Evolutionary conservation across 371 early-diverging fungal genomes (phyloP).

Genomic region (Mucor circinelloides): DNA sequence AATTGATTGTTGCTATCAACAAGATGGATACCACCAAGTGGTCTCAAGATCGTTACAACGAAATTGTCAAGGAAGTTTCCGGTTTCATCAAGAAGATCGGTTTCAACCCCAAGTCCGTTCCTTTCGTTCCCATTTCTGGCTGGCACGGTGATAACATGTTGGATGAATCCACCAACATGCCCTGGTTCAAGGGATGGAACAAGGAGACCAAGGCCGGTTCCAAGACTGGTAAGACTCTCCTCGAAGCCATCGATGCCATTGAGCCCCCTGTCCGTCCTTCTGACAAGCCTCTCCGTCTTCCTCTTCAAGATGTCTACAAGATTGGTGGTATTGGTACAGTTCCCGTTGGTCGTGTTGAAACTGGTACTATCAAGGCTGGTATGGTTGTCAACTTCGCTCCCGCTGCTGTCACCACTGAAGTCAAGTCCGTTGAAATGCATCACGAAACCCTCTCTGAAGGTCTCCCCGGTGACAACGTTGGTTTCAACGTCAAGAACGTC

Average conservation of each 20-base stretch:
- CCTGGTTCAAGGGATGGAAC: slow-evolving; percentile 97
- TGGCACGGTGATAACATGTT: slow-evolving; percentile 99
- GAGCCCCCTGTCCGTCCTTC: slow-evolving; percentile 90
- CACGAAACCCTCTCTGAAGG: slow-evolving; percentile 93
- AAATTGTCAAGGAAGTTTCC: slow-evolving; percentile 93
- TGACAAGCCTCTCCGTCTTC: slow-evolving; percentile 97
- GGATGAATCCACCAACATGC: slow-evolving; percentile 90
- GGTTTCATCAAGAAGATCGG: slow-evolving; percentile 96
- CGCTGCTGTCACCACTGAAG: slow-evolving; percentile 87
- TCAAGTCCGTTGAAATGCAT: slow-evolving; percentile 99
- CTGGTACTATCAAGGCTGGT: slow-evolving; percentile 90
- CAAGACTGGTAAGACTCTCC: slow-evolving; percentile 85
- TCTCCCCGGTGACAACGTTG: slow-evolving; percentile 97
- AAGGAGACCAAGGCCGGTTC: slow-evolving; percentile 85
- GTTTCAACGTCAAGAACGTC: slow-evolving; percentile 98
- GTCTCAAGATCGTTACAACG: slow-evolving; percentile 92
- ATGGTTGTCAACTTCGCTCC: slow-evolving; percentile 95
- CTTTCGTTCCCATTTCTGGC: slow-evolving; percentile 98
- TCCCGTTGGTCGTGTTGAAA: slow-evolving; percentile 97
- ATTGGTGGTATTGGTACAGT: slow-evolving; percentile 97
- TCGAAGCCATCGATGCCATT: slow-evolving; percentile 93
- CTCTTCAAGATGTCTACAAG: slow-evolving; percentile 98
- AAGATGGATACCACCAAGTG: slow-evolving; percentile 99
- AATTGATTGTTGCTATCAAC: slow-evolving; percentile 98
- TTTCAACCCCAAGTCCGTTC: slow-evolving; percentile 89